Base-by-base conservation (phyloP, 805 yeast species). In the Spathaspora boniae region DNA sequence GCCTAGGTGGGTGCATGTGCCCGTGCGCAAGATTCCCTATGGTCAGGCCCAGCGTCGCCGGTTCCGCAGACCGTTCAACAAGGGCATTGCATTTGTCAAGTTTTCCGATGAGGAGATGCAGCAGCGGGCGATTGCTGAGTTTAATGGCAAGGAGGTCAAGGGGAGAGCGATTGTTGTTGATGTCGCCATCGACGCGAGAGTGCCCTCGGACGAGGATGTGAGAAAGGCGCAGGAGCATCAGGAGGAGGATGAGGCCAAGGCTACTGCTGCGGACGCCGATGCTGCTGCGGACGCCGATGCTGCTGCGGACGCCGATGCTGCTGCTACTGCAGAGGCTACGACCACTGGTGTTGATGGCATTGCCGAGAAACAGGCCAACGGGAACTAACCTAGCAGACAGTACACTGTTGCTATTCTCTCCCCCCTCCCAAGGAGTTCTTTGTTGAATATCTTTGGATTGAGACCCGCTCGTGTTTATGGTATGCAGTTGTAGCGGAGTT, bases 131-230 rank as follows among this genome's bases (percentile, higher is more conserved):
- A 76, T 86, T 41, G 77, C 70, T 24, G 75, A 77, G 50, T 79
- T 80, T 58, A 72, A 82, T 44, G 94, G 87, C 35, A 70, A 69
- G 50, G 72, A 69, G 34, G 62, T 82, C 47, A 76, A 76, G 42
- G 95, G 83, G 33, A 75, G 85, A 56, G 69, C 68, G 33, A 62
- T 88, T 40, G 62, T 72, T 30, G 86, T 83, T 40, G 82, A 80
- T 45, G 73, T 81, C 47, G 96, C 96, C 15, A 73, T 84, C 43
- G 86, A 81, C 50, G 66, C 80, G 8, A 65, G 70, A 44, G 44
- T 48, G 26, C 53, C 51, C 26, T 61, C 50, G 22, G 58, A 52
- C 19, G 54, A 52, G 16, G 31, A 28, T 8, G 26, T 9, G 23
- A 32, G 11, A 48, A 45, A 3, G 44, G 34, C 14, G 38, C 29